phyloP scores from a whole-genome alignment of 768 basidiomycete species.

The Mycena rebaudengoi region DNA sequence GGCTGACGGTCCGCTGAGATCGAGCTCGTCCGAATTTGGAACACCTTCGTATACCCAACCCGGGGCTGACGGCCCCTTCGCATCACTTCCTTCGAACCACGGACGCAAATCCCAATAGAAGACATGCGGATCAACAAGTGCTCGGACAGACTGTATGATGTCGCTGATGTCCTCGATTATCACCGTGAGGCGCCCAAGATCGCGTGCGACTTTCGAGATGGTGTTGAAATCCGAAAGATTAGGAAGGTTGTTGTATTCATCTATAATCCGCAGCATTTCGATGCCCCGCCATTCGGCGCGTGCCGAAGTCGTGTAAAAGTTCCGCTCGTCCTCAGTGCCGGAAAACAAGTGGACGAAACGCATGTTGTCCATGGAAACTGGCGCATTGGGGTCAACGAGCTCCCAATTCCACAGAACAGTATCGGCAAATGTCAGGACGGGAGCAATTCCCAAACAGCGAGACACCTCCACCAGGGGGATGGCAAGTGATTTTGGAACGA shows the following conservation, averaged over 20 bases:
- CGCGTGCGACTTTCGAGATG: constrained; percentile 72
- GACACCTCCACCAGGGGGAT: constrained; percentile 84
- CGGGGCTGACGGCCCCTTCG: constrained; percentile 56
- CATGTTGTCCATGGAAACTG: constrained; percentile 78
- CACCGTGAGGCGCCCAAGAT: constrained; percentile 71
- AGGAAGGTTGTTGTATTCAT: constrained; percentile 83
- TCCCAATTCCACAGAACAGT: constrained; percentile 96
- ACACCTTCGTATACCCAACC: constrained; percentile 87
- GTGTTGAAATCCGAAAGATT: constrained; percentile 69
- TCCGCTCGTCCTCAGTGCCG: constrained; percentile 82
- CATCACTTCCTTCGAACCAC: constrained; percentile 90
- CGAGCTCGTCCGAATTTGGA: constrained; percentile 60
- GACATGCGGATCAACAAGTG: constrained; percentile 79
- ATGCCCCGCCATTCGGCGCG: constrained; percentile 87
- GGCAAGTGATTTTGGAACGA: constrained; percentile 80
- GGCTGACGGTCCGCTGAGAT: constrained; percentile 89
- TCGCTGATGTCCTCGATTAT: constrained; percentile 80
- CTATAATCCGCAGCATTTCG: constrained; percentile 86
- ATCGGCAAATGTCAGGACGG: constrained; percentile 94
- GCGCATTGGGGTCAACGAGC: constrained; percentile 60
- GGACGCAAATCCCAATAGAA: constrained; percentile 93
- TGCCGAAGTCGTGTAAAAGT: constrained; percentile 89
- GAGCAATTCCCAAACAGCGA: constrained; percentile 82
- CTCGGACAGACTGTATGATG: constrained; percentile 73
- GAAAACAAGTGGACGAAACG: constrained; percentile 80